A percentile compares a stretch with the other conserved stretches of the same genome.
Conservation (phyloP, 2,329 filamentous ascomycete genomes). For the Cryoendolithus antarcticus region DNA sequence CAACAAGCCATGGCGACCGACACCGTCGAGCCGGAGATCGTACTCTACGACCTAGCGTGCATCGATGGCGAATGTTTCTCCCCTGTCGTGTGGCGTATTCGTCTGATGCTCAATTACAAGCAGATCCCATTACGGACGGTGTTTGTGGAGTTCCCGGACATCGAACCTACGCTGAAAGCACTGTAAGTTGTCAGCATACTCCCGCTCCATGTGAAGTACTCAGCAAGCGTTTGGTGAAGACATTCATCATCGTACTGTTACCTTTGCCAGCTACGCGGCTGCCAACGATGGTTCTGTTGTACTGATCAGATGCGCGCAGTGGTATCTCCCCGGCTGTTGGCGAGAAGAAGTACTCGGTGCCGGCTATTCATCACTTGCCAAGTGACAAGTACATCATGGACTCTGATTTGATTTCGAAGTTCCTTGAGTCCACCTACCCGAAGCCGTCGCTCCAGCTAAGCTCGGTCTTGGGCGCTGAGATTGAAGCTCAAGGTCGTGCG, state of each 20-base stretch:
- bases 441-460: slow-evolving; percentile 22
- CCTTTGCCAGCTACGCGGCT: no score
- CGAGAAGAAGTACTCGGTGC: slow-evolving; percentile 28
- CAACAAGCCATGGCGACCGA: no score
- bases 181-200: slow-evolving; percentile 20
- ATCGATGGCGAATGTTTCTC: background rate
- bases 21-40: background rate
- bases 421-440: slow-evolving; percentile 31
- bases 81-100: slow-evolving; percentile 6
- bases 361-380: slow-evolving; percentile 29
- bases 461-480: slow-evolving; percentile 25
- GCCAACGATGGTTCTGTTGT: no score
- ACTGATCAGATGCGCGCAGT: no score
- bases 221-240: no score
- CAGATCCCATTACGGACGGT: slow-evolving; percentile 28
- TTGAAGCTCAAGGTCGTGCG: slow-evolving; percentile 22
- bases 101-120: slow-evolving; percentile 35
- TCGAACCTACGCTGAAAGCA: slow-evolving; percentile 29
- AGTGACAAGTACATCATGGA: slow-evolving; percentile 30
- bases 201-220: no score
- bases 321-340: background rate
- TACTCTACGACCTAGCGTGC: background rate
- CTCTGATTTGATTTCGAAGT: slow-evolving; percentile 27
- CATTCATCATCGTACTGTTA: no score
- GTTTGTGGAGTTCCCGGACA: slow-evolving; percentile 33